Conservation (phyloP, 306 rosid genomes). For the Rubus parviflorus region DNA sequence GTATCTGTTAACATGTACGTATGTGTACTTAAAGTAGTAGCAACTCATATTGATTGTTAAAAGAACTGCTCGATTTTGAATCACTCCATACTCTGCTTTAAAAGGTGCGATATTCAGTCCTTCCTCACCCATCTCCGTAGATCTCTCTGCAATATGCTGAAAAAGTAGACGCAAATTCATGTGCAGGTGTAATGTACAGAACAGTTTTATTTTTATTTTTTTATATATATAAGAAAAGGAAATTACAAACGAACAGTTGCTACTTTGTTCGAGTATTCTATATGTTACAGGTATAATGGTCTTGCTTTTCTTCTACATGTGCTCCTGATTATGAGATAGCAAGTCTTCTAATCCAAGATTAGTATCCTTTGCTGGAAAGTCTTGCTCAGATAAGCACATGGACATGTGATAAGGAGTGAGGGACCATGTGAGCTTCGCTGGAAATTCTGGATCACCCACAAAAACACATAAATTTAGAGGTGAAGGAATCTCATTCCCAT, state of each 20-base stretch:
- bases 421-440: conserved; percentile 57
- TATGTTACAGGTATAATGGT: conserved; percentile 31
- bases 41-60: neutral
- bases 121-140: neutral
- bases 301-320: conserved; percentile 35
- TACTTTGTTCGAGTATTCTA: conserved; percentile 17
- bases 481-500: conserved; percentile 38
- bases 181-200: conserved; percentile 15
- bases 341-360: conserved; percentile 34
- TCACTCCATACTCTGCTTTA: neutral
- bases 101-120: neutral
- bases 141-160: conserved; percentile 8
- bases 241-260: neutral
- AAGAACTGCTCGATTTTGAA: neutral
- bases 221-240: no score
- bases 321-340: conserved; percentile 29
- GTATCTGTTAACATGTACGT: neutral
- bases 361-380: conserved; percentile 44
- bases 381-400: conserved; percentile 61
- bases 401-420: conserved; percentile 42
- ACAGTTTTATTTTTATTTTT: no score
- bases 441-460: conserved; percentile 44
- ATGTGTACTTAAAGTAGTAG: no score
- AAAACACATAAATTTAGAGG: conserved; percentile 2
- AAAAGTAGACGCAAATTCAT: conserved; percentile 9